Conservation (phyloP, 257 asterid species). For the Nicotiana noctiflora region DNA sequence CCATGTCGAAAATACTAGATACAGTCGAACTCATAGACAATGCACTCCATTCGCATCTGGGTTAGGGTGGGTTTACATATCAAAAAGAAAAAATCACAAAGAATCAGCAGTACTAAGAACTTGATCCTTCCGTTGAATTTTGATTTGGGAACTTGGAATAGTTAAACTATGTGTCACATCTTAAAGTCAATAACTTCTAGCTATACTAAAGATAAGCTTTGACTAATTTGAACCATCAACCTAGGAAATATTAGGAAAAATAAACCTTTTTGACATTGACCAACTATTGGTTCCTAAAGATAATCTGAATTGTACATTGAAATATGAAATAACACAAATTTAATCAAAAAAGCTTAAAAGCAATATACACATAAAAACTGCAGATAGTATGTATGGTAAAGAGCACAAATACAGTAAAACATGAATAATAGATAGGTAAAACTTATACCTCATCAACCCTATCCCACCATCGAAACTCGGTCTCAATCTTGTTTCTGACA, state of each 20-base stretch:
- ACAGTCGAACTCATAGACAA: too few relatives aligned
- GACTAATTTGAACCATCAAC: background rate
- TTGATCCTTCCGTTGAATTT: background rate
- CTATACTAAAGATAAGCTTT: background rate
- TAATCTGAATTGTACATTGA: background rate
- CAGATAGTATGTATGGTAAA: background rate
- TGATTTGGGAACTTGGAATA: background rate
- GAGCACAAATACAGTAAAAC: background rate
- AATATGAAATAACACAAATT: background rate
- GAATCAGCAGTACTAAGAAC: background rate
- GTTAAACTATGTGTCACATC: background rate
- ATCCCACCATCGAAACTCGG: conserved; percentile 99
- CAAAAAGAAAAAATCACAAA: background rate
- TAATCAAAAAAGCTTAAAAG: background rate
- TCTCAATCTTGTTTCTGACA: conserved; percentile 70
- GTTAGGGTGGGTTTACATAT: background rate
- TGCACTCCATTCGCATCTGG: too few relatives aligned
- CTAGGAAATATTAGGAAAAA: background rate
- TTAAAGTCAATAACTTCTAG: background rate
- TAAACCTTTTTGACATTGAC: background rate
- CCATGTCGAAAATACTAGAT: too few relatives aligned
- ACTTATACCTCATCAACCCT: conserved; percentile 75
- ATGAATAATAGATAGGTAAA: background rate
- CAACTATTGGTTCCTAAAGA: background rate
- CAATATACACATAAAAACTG: background rate